These are phyloP conservation scores for Elsinoe fawcettii DNA, from an alignment of 2,329 filamentous ascomycete species.

Conservation along the genomic window DNA sequence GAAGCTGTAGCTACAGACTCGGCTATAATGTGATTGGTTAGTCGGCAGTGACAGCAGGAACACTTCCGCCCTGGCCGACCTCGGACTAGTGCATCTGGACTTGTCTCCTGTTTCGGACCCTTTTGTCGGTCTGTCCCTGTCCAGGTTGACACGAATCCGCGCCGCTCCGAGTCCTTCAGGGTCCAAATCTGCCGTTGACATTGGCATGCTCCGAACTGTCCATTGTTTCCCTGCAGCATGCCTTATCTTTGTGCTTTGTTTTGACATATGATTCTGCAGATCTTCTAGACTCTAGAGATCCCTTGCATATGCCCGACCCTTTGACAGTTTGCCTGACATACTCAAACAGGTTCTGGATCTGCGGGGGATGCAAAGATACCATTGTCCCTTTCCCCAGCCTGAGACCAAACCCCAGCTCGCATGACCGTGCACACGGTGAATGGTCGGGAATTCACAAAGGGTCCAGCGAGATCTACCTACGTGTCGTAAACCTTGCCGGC, in stretches of 20 bases:
- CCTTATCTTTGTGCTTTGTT: slow-evolving; percentile 10
- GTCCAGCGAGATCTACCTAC: slow-evolving; percentile 2
- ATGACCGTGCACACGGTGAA: not conserved
- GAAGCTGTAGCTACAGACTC: not conserved
- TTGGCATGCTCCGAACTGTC: not conserved
- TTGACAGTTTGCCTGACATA: not conserved
- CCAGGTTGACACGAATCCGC: not conserved
- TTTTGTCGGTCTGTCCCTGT: not conserved
- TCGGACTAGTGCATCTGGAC: not conserved
- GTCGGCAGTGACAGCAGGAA: not conserved
- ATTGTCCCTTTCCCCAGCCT: slow-evolving; percentile 11
- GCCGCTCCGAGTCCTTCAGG: not conserved
- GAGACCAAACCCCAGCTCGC: slow-evolving; percentile 5
- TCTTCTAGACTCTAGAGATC: not conserved
- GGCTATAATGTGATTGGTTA: not conserved
- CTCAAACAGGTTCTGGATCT: not conserved
- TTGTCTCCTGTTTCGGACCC: not conserved
- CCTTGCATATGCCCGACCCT: not conserved
- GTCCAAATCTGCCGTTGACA: not conserved
- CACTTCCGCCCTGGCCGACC: not conserved
- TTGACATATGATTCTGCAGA: not conserved
- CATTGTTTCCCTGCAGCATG: not conserved
- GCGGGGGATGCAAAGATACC: not conserved
- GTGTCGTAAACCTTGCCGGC: not conserved
- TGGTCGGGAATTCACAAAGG: not conserved